phyloP scores from a whole-genome alignment of 805 yeast species.

The Zygosaccharomyces rouxii region DNA sequence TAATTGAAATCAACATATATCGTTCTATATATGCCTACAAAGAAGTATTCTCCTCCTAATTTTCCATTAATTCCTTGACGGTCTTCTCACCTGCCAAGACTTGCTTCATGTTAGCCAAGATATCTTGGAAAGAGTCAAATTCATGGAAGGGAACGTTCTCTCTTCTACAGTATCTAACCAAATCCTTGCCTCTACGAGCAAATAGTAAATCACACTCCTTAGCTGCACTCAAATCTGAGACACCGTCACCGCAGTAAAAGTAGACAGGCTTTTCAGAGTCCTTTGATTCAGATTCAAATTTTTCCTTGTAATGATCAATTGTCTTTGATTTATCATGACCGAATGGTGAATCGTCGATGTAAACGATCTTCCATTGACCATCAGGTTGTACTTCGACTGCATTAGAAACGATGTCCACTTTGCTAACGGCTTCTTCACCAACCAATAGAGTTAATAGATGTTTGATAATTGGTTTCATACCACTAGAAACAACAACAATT shows the following conservation, averaged over 20 bases:
- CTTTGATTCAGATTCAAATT: constrained; percentile 28
- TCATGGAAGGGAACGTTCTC: constrained; percentile 82
- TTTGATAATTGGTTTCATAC: constrained; percentile 88
- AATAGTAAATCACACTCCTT: constrained; percentile 89
- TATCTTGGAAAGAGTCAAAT: constrained; percentile 72
- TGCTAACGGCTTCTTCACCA: constrained; percentile 67
- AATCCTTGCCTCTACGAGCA: constrained; percentile 89
- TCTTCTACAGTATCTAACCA: constrained; percentile 75
- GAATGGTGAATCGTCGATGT: constrained; percentile 77
- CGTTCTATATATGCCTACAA: not conserved
- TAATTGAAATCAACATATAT: no score
- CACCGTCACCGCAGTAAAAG: constrained; percentile 98
- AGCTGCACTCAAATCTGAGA: constrained; percentile 91
- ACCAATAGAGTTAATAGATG: constrained; percentile 70
- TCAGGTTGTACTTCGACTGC: constrained; percentile 55
- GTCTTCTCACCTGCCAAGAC: constrained; percentile 42
- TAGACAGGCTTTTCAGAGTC: constrained; percentile 49
- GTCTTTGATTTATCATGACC: constrained; percentile 94
- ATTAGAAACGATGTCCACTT: constrained; percentile 79
- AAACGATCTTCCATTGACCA: constrained; percentile 76
- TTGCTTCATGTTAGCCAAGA: constrained; percentile 54
- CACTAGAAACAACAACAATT: constrained; percentile 81
- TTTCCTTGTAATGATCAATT: constrained; percentile 46
- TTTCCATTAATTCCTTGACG: constrained; percentile 32
- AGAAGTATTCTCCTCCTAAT: constrained; percentile 7